A percentile compares a stretch with the other conserved stretches of the same genome.
Evolutionary conservation across 2,329 filamentous ascomycete genomes (phyloP).

Genomic region (Amauroascus verrucosus): DNA sequence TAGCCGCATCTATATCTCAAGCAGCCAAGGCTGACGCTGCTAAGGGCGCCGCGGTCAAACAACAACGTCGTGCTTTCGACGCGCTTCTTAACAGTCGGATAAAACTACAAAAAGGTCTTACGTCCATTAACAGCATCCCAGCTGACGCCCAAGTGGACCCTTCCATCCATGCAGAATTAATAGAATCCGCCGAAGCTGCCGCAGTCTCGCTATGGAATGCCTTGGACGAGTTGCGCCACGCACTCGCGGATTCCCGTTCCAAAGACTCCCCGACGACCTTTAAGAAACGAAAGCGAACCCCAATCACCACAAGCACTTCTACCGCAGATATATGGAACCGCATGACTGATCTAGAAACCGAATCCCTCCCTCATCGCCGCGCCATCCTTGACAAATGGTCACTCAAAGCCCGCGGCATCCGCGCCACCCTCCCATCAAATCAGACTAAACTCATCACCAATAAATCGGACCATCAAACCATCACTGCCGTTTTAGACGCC

Average conservation of each 20-base stretch:
- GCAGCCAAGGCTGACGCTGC: slow-evolving; percentile 66
- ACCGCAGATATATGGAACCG: slow-evolving; percentile 61
- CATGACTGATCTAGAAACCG: slow-evolving; percentile 56
- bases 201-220: slow-evolving; percentile 78
- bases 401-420: slow-evolving; percentile 54
- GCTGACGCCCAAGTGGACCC: slow-evolving; percentile 38
- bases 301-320: slow-evolving; percentile 42
- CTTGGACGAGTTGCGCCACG: slow-evolving; percentile 37
- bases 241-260: slow-evolving; percentile 30
- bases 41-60: slow-evolving; percentile 77
- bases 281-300: slow-evolving; percentile 40
- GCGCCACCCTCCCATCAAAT: slow-evolving; percentile 38
- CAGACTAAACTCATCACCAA: slow-evolving; percentile 51
- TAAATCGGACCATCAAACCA: slow-evolving; percentile 43
- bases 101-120: slow-evolving; percentile 80
- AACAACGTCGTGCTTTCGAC: slow-evolving; percentile 78
- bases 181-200: slow-evolving; percentile 74
- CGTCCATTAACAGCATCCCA: slow-evolving; percentile 64
- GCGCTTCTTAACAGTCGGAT: slow-evolving; percentile 82
- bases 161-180: slow-evolving; percentile 32
- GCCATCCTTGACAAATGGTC: slow-evolving; percentile 84
- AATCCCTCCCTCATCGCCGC: slow-evolving; percentile 52
- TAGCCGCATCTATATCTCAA: slow-evolving; percentile 54
- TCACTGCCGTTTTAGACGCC: slow-evolving; percentile 36
- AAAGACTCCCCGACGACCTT: slow-evolving; percentile 21